phyloP scores from a whole-genome alignment of 2,329 filamentous ascomycete species.

The Ploettnerulaceae sp. region DNA sequence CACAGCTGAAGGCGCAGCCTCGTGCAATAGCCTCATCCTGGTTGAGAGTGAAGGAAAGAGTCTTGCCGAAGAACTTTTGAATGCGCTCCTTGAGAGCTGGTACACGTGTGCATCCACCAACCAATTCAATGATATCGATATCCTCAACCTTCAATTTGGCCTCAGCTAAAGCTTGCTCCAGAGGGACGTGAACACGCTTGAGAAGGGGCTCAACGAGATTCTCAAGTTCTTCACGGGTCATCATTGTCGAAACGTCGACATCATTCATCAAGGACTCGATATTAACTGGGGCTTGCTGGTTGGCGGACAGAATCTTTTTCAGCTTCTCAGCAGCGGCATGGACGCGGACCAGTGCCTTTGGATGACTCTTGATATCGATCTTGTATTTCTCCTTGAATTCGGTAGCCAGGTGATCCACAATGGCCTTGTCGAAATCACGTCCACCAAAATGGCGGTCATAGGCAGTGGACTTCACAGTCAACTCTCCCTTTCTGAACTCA shows the following conservation, averaged over 20 bases:
- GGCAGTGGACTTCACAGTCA: slow-evolving; percentile 86
- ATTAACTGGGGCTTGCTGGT: slow-evolving; percentile 86
- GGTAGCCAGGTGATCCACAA: slow-evolving; percentile 89
- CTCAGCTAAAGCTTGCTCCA: slow-evolving; percentile 91
- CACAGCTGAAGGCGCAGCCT: slow-evolving; percentile 95
- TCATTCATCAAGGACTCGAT: slow-evolving; percentile 99
- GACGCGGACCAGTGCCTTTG: slow-evolving; percentile 84
- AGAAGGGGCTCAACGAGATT: slow-evolving; percentile 82
- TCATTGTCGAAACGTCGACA: slow-evolving; percentile 79
- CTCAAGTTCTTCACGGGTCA: slow-evolving; percentile 94
- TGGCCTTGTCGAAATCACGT: slow-evolving; percentile 90
- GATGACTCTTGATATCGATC: slow-evolving; percentile 87
- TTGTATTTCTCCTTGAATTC: slow-evolving; percentile 99
- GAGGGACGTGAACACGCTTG: slow-evolving; percentile 62
- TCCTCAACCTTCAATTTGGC: slow-evolving; percentile 87
- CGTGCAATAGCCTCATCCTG: slow-evolving; percentile 95
- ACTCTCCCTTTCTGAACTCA: slow-evolving; percentile 95
- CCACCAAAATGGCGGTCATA: slow-evolving; percentile 97
- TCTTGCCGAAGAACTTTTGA: slow-evolving; percentile 86
- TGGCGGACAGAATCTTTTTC: slow-evolving; percentile 97
- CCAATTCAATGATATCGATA: slow-evolving; percentile 88
- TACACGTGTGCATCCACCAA: slow-evolving; percentile 91
- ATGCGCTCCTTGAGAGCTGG: slow-evolving; percentile 88
- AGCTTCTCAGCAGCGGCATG: slow-evolving; percentile 89
- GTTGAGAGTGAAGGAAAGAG: slow-evolving; percentile 92